Base-by-base conservation (phyloP, 1,284 basidiomycete genomes). In the Pseudozyma pruni region DNA sequence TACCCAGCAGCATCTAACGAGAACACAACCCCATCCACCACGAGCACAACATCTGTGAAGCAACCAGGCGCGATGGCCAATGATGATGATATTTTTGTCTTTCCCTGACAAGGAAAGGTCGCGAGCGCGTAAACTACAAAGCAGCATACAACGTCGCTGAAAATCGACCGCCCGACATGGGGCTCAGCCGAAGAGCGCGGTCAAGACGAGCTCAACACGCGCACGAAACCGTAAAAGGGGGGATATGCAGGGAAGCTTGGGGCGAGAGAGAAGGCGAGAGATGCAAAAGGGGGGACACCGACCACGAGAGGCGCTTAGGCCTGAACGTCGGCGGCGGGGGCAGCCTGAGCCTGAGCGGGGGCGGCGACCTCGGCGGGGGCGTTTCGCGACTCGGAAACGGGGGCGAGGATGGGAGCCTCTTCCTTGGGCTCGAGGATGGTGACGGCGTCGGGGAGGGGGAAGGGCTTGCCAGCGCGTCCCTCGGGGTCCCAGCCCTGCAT, bases 381-480 rank as follows among this genome's bases (percentile, higher is more conserved):
- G 52, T 77, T 56, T 52, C 75, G 73, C 35, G 75, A 73, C 76
- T 82, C 81, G 53, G 81, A 82, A 50, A 78, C 72, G 54, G 80
- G 80, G 22, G 66, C 71, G 34, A 71, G 63, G 80, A 86, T 83
- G 74, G 84, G 81, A 61, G 83, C 83, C 83, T 87, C 86, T 81
- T 86, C 84, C 85, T 87, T 87, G 83, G 91, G 91, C 83, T 96
- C 93, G 82, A 89, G 84, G 83, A 98, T 92, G 81, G 90, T 89
- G 83, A 99, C 94, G 74, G 90, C 90, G 85, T 98, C 96, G 72
- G 96, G 96, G 54, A 99, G 90, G 73, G 94, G 93, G 85, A 94
- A 94, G 85, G 88, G 87, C 82, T 94, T 95, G 63, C 81, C 81
- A 59, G 94, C 94, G 59, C 88, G 85, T 77, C 88, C 88, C 54